Evolutionary conservation across 176 grass and related monocot genomes (phyloP).

Genomic region (Poa pratensis): DNA sequence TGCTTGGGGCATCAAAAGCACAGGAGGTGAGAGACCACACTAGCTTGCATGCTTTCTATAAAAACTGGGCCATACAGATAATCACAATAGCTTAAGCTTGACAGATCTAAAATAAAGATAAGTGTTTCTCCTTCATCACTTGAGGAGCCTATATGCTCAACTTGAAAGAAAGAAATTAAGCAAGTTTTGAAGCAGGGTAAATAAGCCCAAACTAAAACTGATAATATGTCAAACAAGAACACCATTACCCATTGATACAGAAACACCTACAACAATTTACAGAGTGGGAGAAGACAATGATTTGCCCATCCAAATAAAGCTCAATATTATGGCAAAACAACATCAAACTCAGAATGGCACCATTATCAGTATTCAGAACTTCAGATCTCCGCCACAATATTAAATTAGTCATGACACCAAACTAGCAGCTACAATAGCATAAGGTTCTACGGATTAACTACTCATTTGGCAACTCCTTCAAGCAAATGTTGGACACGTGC

Average conservation of each 20-base stretch:
- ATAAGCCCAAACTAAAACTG: constrained; percentile 2
- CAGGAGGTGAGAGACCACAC: not conserved
- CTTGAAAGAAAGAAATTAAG: not conserved
- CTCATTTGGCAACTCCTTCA: constrained; percentile 69
- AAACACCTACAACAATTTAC: constrained; percentile 52
- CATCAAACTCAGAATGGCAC: constrained; percentile 37
- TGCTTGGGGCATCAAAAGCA: not conserved
- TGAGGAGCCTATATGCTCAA: not conserved
- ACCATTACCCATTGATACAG: constrained; percentile 28
- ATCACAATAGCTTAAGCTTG: constrained; percentile 14
- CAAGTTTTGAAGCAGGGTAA: constrained; percentile 14
- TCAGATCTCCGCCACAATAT: constrained; percentile 23
- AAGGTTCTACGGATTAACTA: constrained; percentile 30
- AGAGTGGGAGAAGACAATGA: constrained; percentile 17
- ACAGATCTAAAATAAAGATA: not conserved
- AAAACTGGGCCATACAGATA: constrained; percentile 12
- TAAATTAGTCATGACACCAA: constrained; percentile 26
- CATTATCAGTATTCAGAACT: constrained; percentile 23
- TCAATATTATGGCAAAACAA: constrained; percentile 25
- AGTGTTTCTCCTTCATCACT: constrained; percentile 17
- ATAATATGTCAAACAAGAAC: constrained; percentile 31
- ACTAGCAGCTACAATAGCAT: constrained; percentile 21
- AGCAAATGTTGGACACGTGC: constrained; percentile 73
- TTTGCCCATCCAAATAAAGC: constrained; percentile 40
- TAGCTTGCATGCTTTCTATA: constrained; percentile 14